phyloP scores from a whole-genome alignment of 2,329 filamentous ascomycete species.

The Aureobasidium musti region DNA sequence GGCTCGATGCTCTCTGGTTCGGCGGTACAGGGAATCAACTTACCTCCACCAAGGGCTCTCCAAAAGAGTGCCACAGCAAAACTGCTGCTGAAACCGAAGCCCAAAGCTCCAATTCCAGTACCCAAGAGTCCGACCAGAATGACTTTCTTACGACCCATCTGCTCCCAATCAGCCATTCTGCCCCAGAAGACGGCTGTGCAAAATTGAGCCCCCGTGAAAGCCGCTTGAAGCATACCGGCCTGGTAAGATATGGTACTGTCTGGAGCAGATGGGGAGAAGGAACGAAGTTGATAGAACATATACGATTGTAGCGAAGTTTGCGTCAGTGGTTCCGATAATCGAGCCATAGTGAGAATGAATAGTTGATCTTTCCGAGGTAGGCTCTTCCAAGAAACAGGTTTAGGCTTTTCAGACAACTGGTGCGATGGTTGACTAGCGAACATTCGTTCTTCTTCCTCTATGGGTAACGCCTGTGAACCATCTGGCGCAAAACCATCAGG shows the following conservation, averaged over 20 bases:
- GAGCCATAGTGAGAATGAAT: constrained; percentile 72
- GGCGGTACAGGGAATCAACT: neutral
- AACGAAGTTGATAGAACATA: constrained; percentile 86
- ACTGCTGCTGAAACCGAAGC: constrained; percentile 67
- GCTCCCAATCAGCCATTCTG: constrained; percentile 63
- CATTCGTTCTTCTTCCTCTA: constrained; percentile 32
- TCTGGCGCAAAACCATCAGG: neutral
- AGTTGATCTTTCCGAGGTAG: constrained; percentile 78
- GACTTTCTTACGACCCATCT: constrained; percentile 71
- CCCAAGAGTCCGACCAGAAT: constrained; percentile 75
- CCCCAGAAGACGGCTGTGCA: constrained; percentile 83
- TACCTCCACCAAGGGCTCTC: constrained; percentile 63
- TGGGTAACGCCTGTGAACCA: neutral
- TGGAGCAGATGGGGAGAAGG: constrained; percentile 60
- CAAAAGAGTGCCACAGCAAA: constrained; percentile 66
- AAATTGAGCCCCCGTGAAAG: constrained; percentile 81
- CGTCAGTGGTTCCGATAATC: constrained; percentile 78
- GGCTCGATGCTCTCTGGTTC: neutral
- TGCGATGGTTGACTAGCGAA: neutral
- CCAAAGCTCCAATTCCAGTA: constrained; percentile 64
- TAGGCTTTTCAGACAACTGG: constrained; percentile 40
- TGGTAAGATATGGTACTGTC: constrained; percentile 71
- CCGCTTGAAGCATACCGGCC: constrained; percentile 74
- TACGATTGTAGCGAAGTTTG: constrained; percentile 78
- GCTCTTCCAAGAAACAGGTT: constrained; percentile 66